Evolutionary conservation across 2,329 filamentous ascomycete genomes (phyloP).

Genomic region (Pseudogymnoascus sp.): DNA sequence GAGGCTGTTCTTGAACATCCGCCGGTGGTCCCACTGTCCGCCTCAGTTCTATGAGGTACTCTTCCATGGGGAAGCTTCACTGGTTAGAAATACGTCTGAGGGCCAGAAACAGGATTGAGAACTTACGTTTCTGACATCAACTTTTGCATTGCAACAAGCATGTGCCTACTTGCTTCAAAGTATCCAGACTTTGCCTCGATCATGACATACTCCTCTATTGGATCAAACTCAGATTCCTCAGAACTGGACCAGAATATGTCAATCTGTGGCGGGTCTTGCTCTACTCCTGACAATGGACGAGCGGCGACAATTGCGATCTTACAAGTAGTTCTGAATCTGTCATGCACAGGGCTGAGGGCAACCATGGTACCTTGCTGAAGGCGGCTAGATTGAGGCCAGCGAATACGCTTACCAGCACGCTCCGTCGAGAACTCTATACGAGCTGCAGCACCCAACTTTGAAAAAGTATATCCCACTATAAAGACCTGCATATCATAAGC

Average conservation of each 20-base stretch:
- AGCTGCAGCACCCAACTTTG: constrained; percentile 53
- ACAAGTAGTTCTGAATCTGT: constrained; percentile 58
- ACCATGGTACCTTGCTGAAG: constrained; percentile 46
- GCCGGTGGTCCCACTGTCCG: constrained; percentile 39
- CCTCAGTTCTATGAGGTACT: constrained; percentile 49
- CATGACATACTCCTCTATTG: constrained; percentile 56
- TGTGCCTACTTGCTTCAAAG: constrained; percentile 68
- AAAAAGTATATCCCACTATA: constrained; percentile 56
- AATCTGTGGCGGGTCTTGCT: constrained; percentile 60
- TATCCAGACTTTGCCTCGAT: constrained; percentile 66
- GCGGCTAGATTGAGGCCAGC: constrained; percentile 50
- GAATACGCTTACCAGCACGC: constrained; percentile 55
- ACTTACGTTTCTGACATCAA: constrained; percentile 25
- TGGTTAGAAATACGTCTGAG: neutral
- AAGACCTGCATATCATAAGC: constrained; percentile 44
- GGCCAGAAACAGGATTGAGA: neutral
- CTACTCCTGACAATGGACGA: constrained; percentile 53
- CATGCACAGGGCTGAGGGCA: constrained; percentile 41
- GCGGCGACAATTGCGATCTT: constrained; percentile 67
- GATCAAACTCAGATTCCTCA: constrained; percentile 58
- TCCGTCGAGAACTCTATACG: constrained; percentile 63
- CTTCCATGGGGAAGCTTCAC: constrained; percentile 48
- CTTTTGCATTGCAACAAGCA: constrained; percentile 61
- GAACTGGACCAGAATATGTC: constrained; percentile 63
- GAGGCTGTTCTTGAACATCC: constrained; percentile 43